These are phyloP conservation scores for Aspergillus vadensis DNA, from an alignment of 2,329 filamentous ascomycete species.

Conservation along the genomic window DNA sequence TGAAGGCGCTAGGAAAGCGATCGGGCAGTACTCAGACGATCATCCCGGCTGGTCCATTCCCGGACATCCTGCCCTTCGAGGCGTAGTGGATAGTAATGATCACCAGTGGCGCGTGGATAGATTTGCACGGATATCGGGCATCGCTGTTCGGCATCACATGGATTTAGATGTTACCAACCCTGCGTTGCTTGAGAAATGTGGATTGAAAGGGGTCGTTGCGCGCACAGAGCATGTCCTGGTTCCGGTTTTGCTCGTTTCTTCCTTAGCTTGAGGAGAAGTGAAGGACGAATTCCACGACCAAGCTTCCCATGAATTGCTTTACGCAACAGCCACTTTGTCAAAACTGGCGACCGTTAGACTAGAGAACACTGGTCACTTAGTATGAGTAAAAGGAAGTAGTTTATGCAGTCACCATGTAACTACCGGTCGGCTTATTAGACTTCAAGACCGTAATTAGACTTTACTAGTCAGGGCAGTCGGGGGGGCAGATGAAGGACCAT, in stretches of 20 bases:
- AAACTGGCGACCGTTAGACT: not conserved
- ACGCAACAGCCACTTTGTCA: not conserved
- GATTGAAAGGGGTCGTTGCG: not conserved
- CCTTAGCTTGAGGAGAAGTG: not conserved
- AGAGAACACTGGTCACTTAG: not conserved
- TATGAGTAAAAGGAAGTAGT: not conserved
- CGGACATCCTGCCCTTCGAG: conserved; percentile 28
- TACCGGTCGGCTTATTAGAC: not conserved
- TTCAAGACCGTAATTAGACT: not conserved
- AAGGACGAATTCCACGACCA: not conserved
- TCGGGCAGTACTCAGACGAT: conserved; percentile 25
- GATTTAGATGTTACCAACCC: not conserved
- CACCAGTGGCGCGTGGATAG: not conserved
- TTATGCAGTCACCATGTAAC: not conserved
- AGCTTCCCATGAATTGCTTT: not conserved
- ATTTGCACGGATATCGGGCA: not conserved
- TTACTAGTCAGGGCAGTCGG: not conserved
- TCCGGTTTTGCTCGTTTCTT: not conserved
- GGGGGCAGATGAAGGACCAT: not conserved
- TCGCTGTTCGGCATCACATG: not conserved
- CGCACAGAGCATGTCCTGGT: not conserved
- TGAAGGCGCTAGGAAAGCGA: conserved; percentile 21
- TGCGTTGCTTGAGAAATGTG: not conserved
- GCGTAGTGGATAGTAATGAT: not conserved
- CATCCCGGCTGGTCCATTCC: conserved; percentile 30